Evolutionary conservation across 1,139 yeast genomes (phyloP).

Genomic region (Meyerozyma smithsonii): DNA sequence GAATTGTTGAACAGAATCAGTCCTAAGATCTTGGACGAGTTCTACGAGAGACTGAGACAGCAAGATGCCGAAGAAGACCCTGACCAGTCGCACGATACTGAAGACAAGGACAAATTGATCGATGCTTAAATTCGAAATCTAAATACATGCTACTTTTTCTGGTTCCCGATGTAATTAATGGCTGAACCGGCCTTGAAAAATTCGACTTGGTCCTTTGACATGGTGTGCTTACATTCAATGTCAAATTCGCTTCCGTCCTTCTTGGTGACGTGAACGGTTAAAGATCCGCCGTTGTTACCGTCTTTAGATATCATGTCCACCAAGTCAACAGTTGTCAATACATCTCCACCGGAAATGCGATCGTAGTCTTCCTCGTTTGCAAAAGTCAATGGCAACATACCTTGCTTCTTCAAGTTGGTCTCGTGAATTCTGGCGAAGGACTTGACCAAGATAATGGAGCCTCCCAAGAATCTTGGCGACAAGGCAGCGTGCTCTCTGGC

Average conservation of each 20-base stretch:
- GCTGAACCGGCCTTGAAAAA: conserved; percentile 98
- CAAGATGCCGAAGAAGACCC: conserved; percentile 43
- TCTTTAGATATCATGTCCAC: conserved; percentile 71
- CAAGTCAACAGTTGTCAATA: conserved; percentile 72
- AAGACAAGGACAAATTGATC: conserved; percentile 38
- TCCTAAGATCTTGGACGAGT: conserved; percentile 92
- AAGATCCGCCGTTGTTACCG: conserved; percentile 83
- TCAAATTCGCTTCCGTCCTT: conserved; percentile 64
- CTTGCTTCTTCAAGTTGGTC: conserved; percentile 65
- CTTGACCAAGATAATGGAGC: conserved; percentile 81
- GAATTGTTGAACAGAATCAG: conserved; percentile 97
- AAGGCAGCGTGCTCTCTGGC: conserved; percentile 99
- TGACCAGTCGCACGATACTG: conserved; percentile 29
- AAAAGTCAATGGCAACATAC: conserved; percentile 90
- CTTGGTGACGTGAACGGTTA: conserved; percentile 70
- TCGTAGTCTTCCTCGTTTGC: conserved; percentile 89
- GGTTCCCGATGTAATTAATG: conserved; percentile 81
- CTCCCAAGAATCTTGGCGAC: conserved; percentile 92
- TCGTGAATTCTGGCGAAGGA: conserved; percentile 90
- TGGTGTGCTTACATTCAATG: conserved; percentile 82
- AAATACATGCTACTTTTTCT: conserved; percentile 10
- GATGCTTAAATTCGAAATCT: conserved; percentile 37
- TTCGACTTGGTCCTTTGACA: conserved; percentile 93
- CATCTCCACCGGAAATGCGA: conserved; percentile 68
- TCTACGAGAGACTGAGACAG: conserved; percentile 82